A percentile compares a stretch with the other conserved stretches of the same genome.
phyloP scores from a whole-genome alignment of 306 rosid species.

The Quercus wislizeni region DNA sequence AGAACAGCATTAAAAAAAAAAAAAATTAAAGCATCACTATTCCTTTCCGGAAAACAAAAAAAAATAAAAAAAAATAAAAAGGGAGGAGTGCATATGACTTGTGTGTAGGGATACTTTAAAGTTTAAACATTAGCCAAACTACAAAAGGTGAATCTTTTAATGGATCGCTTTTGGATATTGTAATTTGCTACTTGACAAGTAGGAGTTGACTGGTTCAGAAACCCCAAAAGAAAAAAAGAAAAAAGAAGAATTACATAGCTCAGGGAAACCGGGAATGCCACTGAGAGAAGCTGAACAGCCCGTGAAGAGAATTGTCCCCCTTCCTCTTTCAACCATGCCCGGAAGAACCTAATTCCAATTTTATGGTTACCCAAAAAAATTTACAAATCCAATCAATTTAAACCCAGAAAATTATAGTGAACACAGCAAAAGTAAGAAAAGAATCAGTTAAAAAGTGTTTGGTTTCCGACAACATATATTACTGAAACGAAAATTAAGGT shows the following conservation, averaged over 20 bases:
- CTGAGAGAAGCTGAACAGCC: conserved; percentile 86
- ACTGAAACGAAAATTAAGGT: not conserved
- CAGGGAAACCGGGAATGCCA: conserved; percentile 75
- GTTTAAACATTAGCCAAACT: not conserved
- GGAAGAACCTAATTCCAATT: conserved; percentile 60
- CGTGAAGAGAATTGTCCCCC: conserved; percentile 83
- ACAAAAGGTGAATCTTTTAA: not conserved
- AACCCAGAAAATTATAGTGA: not conserved
- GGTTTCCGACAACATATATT: not conserved
- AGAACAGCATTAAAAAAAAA: too few species aligned
- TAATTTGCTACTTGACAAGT: not conserved
- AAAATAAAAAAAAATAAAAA: too few species aligned
- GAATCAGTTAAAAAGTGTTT: not conserved
- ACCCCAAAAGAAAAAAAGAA: not conserved
- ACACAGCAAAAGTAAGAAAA: not conserved
- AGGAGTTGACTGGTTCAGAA: not conserved
- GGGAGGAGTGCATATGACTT: too few species aligned
- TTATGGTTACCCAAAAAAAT: not conserved
- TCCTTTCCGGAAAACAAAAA: too few species aligned
- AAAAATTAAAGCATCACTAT: too few species aligned
- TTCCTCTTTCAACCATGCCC: conserved; percentile 91
- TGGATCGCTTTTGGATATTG: not conserved
- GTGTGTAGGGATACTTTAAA: not conserved
- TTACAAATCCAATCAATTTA: not conserved
- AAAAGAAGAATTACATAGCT: conserved; percentile 48